These are phyloP conservation scores for Wickerhamomyces bovis DNA, from an alignment of 805 yeast genomes.

Conservation along the genomic window DNA sequence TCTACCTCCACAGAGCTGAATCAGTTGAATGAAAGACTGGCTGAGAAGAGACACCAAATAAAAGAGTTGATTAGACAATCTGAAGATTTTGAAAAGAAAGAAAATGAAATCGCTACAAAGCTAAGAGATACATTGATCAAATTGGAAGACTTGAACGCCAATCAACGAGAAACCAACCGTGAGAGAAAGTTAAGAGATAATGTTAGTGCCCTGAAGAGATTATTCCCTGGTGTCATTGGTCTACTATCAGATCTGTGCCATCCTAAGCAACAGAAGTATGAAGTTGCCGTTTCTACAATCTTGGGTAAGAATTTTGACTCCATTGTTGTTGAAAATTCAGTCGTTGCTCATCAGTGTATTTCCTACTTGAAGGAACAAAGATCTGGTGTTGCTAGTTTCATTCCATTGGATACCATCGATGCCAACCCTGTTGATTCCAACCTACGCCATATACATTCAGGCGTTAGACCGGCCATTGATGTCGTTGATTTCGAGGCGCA, in stretches of 20 bases:
- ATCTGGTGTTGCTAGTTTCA: conserved; percentile 78
- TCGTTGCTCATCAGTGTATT: conserved; percentile 71
- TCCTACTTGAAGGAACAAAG: conserved; percentile 78
- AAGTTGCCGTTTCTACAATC: conserved; percentile 66
- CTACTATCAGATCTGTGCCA: conserved; percentile 72
- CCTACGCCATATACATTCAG: conserved; percentile 45
- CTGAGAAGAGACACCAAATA: conserved; percentile 34
- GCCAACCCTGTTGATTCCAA: conserved; percentile 47
- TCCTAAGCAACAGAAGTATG: conserved; percentile 69
- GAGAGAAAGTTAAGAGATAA: conserved; percentile 71
- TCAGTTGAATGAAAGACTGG: conserved; percentile 30
- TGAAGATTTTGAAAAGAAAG: conserved; percentile 39
- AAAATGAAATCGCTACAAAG: conserved; percentile 55
- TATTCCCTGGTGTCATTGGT: conserved; percentile 85
- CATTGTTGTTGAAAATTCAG: conserved; percentile 68
- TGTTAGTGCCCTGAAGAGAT: conserved; percentile 57
- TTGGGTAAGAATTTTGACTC: conserved; percentile 79
- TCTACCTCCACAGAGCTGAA: conserved; percentile 20
- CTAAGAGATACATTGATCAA: conserved; percentile 53
- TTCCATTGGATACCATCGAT: conserved; percentile 77
- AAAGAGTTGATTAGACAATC: conserved; percentile 33
- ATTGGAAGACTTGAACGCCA: conserved; percentile 69
- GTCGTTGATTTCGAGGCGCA: conserved; percentile 61
- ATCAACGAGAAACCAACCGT: conserved; percentile 65
- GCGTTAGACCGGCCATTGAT: conserved; percentile 68